A percentile compares a stretch with the other conserved stretches of the same genome.
phyloP scores from a whole-genome alignment of 2,329 filamentous ascomycete genomes.

The Phyllosticta paracitricarpa region DNA sequence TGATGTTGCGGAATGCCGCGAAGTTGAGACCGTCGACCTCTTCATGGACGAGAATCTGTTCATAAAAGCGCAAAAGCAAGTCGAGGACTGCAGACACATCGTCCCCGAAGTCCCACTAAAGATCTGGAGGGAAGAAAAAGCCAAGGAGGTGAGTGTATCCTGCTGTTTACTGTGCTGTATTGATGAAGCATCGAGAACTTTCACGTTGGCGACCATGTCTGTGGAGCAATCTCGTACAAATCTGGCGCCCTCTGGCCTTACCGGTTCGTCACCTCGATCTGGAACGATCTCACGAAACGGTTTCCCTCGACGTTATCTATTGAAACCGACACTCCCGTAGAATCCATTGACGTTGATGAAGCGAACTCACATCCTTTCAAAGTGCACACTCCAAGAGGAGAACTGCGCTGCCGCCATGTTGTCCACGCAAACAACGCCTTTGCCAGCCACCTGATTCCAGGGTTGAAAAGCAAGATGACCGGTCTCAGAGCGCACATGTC shows the following conservation, averaged over 20 bases:
- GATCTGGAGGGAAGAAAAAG: not conserved
- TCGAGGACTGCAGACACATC: not conserved
- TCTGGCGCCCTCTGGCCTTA: conserved; percentile 7
- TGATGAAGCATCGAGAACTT: not conserved
- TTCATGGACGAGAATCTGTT: conserved; percentile 1
- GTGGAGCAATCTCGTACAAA: conserved; percentile 1
- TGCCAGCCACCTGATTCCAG: conserved; percentile 18
- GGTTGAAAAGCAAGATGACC: conserved; percentile 13
- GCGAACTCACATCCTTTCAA: not conserved
- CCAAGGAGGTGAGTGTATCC: not conserved
- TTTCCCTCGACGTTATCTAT: not conserved
- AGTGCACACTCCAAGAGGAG: conserved; percentile 2
- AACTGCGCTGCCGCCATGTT: conserved; percentile 12
- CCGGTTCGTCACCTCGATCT: conserved; percentile 1
- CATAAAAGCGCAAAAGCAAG: not conserved
- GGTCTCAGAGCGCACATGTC: conserved; percentile 7
- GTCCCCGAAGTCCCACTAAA: not conserved
- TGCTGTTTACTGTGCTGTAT: not conserved
- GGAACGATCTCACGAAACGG: not conserved
- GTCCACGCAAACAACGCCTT: conserved; percentile 23
- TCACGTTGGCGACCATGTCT: not conserved
- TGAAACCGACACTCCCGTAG: conserved; percentile 3
- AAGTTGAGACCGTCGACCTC: conserved; percentile 9
- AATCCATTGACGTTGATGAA: not conserved
- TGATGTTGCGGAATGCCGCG: conserved; percentile 2